A percentile compares a stretch with the other conserved stretches of the same genome.
phyloP scores from a whole-genome alignment of 805 yeast genomes.

The Yarrowia sp. region DNA sequence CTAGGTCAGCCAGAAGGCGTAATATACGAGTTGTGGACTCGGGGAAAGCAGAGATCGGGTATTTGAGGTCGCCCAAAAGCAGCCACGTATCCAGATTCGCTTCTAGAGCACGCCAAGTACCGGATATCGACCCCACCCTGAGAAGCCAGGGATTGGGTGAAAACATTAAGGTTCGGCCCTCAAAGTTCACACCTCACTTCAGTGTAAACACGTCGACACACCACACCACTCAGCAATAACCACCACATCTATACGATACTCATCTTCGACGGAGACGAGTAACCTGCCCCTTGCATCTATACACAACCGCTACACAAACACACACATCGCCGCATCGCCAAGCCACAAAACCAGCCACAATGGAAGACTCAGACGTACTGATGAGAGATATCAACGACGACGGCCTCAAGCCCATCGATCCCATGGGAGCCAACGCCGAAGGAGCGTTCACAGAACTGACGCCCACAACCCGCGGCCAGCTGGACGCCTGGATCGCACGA shows the following conservation, averaged over 20 bases:
- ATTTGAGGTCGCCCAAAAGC: background rate
- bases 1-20: background rate
- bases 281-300: background rate
- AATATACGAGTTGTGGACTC: background rate
- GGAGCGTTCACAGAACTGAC: slow-evolving; percentile 63
- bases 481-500: slow-evolving; percentile 91
- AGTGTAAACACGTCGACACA: slow-evolving; percentile 28
- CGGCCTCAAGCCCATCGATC: slow-evolving; percentile 55
- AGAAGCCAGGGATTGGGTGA: slow-evolving; percentile 14
- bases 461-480: slow-evolving; percentile 62
- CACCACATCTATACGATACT: background rate
- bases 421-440: slow-evolving; percentile 39
- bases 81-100: background rate
- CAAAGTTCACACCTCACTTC: background rate
- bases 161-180: slow-evolving; percentile 5
- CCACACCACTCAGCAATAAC: slow-evolving; percentile 10
- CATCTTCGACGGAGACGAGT: background rate
- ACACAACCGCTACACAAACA: background rate
- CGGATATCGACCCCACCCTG: background rate
- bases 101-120: background rate
- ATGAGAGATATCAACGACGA: slow-evolving; percentile 50
- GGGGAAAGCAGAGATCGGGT: background rate
- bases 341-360: slow-evolving; percentile 38
- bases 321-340: background rate
- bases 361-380: slow-evolving; percentile 53